Conservation (phyloP, 2,329 filamentous ascomycete species). For the Verticillium nonalfalfae region DNA sequence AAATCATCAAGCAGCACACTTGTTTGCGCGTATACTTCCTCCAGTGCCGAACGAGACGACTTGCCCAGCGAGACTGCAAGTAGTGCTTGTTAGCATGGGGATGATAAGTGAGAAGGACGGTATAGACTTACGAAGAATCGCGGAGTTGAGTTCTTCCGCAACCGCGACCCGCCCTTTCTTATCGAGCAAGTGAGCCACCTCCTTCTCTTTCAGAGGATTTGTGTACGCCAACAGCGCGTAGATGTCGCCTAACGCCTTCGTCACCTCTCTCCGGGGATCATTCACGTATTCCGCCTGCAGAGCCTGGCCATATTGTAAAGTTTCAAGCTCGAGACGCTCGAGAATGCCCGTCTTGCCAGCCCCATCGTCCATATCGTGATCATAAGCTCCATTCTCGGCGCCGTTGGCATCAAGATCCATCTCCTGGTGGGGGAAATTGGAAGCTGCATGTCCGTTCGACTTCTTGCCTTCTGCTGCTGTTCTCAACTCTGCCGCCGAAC, state of each 20-base stretch:
- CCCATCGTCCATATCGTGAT: conserved; percentile 41
- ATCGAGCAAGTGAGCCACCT: conserved; percentile 74
- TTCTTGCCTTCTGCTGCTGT: conserved; percentile 37
- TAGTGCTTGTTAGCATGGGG: conserved; percentile 11
- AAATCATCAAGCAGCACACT: conserved; percentile 79
- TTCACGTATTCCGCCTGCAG: conserved; percentile 71
- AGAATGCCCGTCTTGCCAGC: conserved; percentile 12
- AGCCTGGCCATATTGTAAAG: conserved; percentile 72
- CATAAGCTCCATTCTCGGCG: conserved; percentile 30
- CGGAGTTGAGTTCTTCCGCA: conserved; percentile 89
- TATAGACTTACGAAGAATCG: conserved; percentile 68
- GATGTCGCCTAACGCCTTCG: conserved; percentile 71
- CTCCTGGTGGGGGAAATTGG: conserved; percentile 38
- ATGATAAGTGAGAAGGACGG: neutral
- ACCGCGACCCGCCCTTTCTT: conserved; percentile 67
- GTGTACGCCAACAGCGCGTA: conserved; percentile 84
- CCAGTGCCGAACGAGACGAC: conserved; percentile 77
- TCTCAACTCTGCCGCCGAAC: conserved; percentile 61
- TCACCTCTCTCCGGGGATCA: conserved; percentile 64
- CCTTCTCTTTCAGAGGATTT: conserved; percentile 68
- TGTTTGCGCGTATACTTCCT: conserved; percentile 81
- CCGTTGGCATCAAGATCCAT: conserved; percentile 52
- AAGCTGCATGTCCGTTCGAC: conserved; percentile 34
- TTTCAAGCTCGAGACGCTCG: conserved; percentile 55
- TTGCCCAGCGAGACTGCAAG: conserved; percentile 77